A percentile compares a stretch with the other conserved stretches of the same genome.
Conservation (phyloP, 495 filamentous ascomycete species). For the Penicillium macrosclerotiorum region DNA sequence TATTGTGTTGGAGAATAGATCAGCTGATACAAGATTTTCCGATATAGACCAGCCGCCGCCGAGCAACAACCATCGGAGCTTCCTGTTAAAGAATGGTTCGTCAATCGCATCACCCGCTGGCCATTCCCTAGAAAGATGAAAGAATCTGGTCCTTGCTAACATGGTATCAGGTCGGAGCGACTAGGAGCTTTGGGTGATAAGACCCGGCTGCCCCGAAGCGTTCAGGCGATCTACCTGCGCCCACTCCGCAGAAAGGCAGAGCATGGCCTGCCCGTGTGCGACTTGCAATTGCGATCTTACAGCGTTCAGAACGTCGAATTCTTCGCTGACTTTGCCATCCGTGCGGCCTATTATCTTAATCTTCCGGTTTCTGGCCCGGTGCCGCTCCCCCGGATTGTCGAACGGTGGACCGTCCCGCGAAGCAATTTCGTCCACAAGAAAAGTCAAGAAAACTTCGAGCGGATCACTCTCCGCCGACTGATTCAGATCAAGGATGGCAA, state of each 20-base stretch:
- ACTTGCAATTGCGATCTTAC: conserved; percentile 92
- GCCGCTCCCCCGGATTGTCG: conserved; percentile 79
- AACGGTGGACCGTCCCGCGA: conserved; percentile 92
- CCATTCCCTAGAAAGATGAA: background rate
- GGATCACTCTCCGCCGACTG: conserved; percentile 78
- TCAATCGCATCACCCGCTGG: background rate
- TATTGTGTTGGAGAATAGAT: background rate
- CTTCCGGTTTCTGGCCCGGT: conserved; percentile 85
- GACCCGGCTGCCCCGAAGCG: conserved; percentile 64
- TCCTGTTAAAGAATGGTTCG: conserved; percentile 33
- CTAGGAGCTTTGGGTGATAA: conserved; percentile 33
- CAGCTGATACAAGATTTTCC: background rate
- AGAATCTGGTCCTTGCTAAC: conserved; percentile 12
- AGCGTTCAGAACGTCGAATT: conserved; percentile 87
- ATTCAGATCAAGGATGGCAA: conserved; percentile 94
- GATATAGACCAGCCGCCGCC: conserved; percentile 9
- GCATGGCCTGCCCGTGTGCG: conserved; percentile 78
- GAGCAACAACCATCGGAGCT: conserved; percentile 17
- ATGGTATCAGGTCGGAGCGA: conserved; percentile 34
- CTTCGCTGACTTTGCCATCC: conserved; percentile 91
- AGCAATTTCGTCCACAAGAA: conserved; percentile 94
- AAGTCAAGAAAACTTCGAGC: conserved; percentile 95
- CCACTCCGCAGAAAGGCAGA: conserved; percentile 73
- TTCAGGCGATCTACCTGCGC: conserved; percentile 82
- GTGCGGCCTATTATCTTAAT: conserved; percentile 89